These are phyloP conservation scores for Diospyros kaki DNA, from an alignment of 148 eudicot genomes.

Conservation along the genomic window DNA sequence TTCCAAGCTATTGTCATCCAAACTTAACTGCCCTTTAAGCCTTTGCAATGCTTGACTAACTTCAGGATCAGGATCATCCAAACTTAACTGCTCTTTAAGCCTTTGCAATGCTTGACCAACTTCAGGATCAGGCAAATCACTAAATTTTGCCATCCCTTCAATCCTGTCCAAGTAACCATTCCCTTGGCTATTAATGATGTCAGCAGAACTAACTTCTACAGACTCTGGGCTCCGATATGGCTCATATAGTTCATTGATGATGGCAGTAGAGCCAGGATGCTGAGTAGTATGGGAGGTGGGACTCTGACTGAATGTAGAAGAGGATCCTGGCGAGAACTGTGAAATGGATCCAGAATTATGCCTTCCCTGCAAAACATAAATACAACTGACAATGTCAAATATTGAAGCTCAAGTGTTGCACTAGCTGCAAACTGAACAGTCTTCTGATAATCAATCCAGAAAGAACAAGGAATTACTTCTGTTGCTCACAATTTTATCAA, in stretches of 20 bases:
- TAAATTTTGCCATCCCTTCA: conserved; percentile 29
- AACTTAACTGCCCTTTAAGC: conserved; percentile 76
- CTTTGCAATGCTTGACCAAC: conserved; percentile 65
- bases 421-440: neutral
- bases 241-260: conserved; percentile 28
- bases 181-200: conserved; percentile 30
- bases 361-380: conserved; percentile 46
- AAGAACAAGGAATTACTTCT: neutral
- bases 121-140: conserved; percentile 37
- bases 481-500: neutral
- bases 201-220: conserved; percentile 64
- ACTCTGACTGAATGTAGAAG: conserved; percentile 47
- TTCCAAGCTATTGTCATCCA: conserved; percentile 65
- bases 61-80: conserved; percentile 39
- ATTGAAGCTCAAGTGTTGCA: conserved; percentile 11
- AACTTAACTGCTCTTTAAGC: conserved; percentile 71
- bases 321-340: conserved; percentile 46
- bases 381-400: conserved; percentile 11
- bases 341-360: conserved; percentile 41
- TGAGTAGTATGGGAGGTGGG: conserved; percentile 44
- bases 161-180: conserved; percentile 20
- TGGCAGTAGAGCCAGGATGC: conserved; percentile 34
- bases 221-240: conserved; percentile 57
- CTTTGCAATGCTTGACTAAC: conserved; percentile 65
- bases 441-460: neutral